phyloP scores from a whole-genome alignment of 1,284 basidiomycete species.

The Ceratorhiza oryzae-sativae region DNA sequence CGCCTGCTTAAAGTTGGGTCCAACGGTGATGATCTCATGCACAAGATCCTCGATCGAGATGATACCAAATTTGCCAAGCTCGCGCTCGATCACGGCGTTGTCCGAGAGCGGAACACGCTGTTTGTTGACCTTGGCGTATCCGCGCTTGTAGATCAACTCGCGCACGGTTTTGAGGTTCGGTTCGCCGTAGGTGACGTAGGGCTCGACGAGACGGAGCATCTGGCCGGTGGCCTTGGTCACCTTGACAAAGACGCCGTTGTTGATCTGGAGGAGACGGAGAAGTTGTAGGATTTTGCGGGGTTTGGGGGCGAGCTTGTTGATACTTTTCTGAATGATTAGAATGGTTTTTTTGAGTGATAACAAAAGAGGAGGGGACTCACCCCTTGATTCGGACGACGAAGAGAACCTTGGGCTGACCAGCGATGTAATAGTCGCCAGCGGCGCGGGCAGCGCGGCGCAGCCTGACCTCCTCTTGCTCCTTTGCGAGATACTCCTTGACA shows the following conservation, averaged over 20 bases:
- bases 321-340: conserved; percentile 63
- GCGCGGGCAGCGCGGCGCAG: conserved; percentile 92
- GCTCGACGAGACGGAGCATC: conserved; percentile 97
- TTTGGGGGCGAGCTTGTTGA: conserved; percentile 99
- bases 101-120: conserved; percentile 96
- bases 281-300: conserved; percentile 99
- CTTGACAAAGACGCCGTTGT: conserved; percentile 99
- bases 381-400: conserved; percentile 97
- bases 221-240: conserved; percentile 96
- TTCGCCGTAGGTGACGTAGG: conserved; percentile 96
- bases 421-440: conserved; percentile 96
- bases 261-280: conserved; percentile 98
- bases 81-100: conserved; percentile 92
- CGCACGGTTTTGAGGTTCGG: conserved; percentile 97
- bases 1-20: conserved; percentile 98
- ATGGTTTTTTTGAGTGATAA: background rate
- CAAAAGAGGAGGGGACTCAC: conserved; percentile 58
- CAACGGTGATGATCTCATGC: conserved; percentile 94
- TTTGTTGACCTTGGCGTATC: conserved; percentile 98
- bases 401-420: conserved; percentile 96
- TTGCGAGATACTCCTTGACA: conserved; percentile 93
- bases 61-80: conserved; percentile 95
- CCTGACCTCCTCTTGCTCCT: conserved; percentile 97
- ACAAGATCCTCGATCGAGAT: conserved; percentile 98
- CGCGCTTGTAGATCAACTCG: conserved; percentile 99